A percentile compares a stretch with the other conserved stretches of the same genome.
phyloP scores from a whole-genome alignment of 176 grass and related monocot genomes.

The Bothriochloa decipiens region DNA sequence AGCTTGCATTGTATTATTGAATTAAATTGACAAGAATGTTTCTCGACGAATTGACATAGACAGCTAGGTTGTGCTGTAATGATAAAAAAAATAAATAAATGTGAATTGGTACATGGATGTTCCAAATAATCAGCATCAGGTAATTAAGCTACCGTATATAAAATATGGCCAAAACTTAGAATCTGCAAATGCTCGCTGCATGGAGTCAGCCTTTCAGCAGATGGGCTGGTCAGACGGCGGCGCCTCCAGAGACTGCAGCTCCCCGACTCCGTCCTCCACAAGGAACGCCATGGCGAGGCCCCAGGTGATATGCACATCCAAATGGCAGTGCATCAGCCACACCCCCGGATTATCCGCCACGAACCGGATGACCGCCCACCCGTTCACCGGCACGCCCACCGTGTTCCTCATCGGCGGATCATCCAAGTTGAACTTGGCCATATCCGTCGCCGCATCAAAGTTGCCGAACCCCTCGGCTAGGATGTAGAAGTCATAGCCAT shows the following conservation, averaged over 20 bases:
- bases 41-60: too few species aligned
- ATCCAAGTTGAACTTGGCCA: conserved; percentile 69
- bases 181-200: neutral
- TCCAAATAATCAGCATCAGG: neutral
- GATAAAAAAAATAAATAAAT: too few species aligned
- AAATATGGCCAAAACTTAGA: neutral
- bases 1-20: too few species aligned
- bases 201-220: conserved; percentile 43
- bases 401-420: conserved; percentile 92
- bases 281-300: conserved; percentile 94
- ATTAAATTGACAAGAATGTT: too few species aligned
- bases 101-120: too few species aligned
- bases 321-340: conserved; percentile 98
- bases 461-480: conserved; percentile 61
- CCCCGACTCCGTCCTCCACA: conserved; percentile 72
- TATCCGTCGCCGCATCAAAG: conserved; percentile 62
- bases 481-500: conserved; percentile 94
- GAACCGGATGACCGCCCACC: conserved; percentile 88
- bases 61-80: too few species aligned
- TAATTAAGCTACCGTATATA: neutral
- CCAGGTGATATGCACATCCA: conserved; percentile 93
- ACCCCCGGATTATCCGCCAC: conserved; percentile 85
- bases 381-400: conserved; percentile 80
- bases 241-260: conserved; percentile 59
- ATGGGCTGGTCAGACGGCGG: conserved; percentile 70